These are phyloP conservation scores for Trichoderma afroharzianum DNA, from an alignment of 2,329 filamentous ascomycete species.

Conservation along the genomic window DNA sequence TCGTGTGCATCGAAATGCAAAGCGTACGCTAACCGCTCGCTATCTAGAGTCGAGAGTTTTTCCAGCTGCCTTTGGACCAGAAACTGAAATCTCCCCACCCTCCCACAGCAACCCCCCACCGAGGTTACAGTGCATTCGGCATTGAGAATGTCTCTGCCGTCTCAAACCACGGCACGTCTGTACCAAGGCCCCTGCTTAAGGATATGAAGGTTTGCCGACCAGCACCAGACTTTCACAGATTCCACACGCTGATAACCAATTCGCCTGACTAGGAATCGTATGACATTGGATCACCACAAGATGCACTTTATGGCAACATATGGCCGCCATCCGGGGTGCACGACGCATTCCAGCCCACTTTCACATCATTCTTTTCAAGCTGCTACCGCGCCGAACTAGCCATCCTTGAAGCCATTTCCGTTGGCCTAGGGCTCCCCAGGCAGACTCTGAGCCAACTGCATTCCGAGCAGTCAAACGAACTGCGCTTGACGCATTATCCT, in stretches of 20 bases:
- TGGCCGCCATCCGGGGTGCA: slow-evolving; percentile 7
- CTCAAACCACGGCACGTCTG: neutral
- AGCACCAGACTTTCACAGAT: neutral
- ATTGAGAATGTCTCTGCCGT: slow-evolving; percentile 9
- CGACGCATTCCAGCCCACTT: slow-evolving; percentile 2
- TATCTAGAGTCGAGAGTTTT: slow-evolving; percentile 6
- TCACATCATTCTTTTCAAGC: neutral
- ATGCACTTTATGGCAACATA: slow-evolving; percentile 7
- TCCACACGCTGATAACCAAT: neutral
- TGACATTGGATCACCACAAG: slow-evolving; percentile 7
- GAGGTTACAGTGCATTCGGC: slow-evolving; percentile 13
- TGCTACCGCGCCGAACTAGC: neutral
- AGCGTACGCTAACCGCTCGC: neutral
- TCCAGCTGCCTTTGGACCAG: slow-evolving; percentile 2
- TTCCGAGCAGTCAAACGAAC: neutral
- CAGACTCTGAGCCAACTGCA: slow-evolving; percentile 4
- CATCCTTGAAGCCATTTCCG: slow-evolving; percentile 12
- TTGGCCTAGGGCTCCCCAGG: neutral
- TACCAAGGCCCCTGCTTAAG: slow-evolving; percentile 1
- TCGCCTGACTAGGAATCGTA: neutral
- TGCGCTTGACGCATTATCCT: slow-evolving; percentile 1
- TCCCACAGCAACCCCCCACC: slow-evolving; percentile 11
- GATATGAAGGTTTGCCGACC: slow-evolving; percentile 9
- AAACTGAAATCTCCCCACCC: slow-evolving; percentile 13
- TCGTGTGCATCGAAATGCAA: neutral